These are phyloP conservation scores for Fusarium denticulatum DNA, from an alignment of 2,329 filamentous ascomycete genomes.

Conservation along the genomic window DNA sequence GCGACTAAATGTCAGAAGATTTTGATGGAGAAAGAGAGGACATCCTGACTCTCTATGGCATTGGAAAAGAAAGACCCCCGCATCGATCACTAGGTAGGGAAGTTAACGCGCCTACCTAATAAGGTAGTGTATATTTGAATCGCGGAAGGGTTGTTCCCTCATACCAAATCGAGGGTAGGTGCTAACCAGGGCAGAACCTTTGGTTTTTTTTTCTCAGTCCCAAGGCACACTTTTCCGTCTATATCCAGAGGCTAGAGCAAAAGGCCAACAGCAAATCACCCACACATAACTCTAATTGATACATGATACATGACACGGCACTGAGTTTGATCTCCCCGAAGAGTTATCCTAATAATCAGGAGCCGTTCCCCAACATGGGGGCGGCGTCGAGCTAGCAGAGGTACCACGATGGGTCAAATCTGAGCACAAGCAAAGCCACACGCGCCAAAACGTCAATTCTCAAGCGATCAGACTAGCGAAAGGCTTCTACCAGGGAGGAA, in stretches of 20 bases:
- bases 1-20: neutral
- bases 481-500: neutral
- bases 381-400: constrained; percentile 33
- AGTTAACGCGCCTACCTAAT: neutral
- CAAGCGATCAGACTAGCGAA: constrained; percentile 19
- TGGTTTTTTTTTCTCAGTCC: neutral
- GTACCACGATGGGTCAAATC: constrained; percentile 19
- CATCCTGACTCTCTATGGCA: neutral
- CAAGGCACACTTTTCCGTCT: neutral
- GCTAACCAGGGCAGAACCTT: neutral
- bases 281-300: constrained; percentile 11
- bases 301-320: constrained; percentile 1
- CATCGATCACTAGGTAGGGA: neutral
- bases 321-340: constrained; percentile 7
- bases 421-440: constrained; percentile 24
- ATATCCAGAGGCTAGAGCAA: neutral
- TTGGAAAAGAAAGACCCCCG: neutral
- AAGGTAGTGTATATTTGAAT: neutral
- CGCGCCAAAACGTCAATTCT: constrained; percentile 30
- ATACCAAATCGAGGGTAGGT: neutral
- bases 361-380: constrained; percentile 35
- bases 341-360: constrained; percentile 17
- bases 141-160: constrained; percentile 19
- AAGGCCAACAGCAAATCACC: constrained; percentile 5
- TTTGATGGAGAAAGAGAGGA: neutral